Conservation (phyloP, 78 protist genomes). For the Polysphondylium violaceum region DNA sequence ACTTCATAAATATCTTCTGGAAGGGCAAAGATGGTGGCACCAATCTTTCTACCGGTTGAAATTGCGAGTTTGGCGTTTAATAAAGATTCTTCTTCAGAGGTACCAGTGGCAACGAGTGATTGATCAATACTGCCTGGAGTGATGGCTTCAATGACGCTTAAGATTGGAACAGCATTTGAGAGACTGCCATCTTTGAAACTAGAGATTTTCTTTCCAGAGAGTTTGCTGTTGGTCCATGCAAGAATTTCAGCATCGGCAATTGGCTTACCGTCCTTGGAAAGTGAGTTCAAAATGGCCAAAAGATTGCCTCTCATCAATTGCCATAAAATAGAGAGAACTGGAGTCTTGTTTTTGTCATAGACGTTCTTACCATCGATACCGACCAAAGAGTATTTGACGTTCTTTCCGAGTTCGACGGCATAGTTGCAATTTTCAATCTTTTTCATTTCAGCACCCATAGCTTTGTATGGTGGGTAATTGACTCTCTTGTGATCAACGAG, state of each 20-base stretch:
- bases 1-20: constrained; percentile 94
- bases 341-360: constrained; percentile 79
- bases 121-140: constrained; percentile 86
- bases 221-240: constrained; percentile 84
- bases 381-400: constrained; percentile 79
- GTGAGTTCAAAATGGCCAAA: constrained; percentile 38
- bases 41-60: constrained; percentile 93
- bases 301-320: constrained; percentile 92
- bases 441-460: constrained; percentile 78
- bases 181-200: constrained; percentile 86
- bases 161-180: constrained; percentile 68
- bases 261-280: constrained; percentile 77
- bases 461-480: constrained; percentile 81
- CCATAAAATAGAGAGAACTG: constrained; percentile 81
- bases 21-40: constrained; percentile 91
- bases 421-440: constrained; percentile 90
- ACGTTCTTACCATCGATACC: constrained; percentile 86
- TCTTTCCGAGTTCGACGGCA: constrained; percentile 68
- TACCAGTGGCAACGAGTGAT: constrained; percentile 62
- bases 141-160: constrained; percentile 89
- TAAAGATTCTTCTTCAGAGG: constrained; percentile 79
- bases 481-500: constrained; percentile 86
- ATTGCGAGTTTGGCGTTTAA: constrained; percentile 86
- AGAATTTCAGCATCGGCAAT: constrained; percentile 86
- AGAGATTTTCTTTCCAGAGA: constrained; percentile 73